Evolutionary conservation across 108 stramenopile genomes (phyloP).

Genomic region (Ochromonas danica): DNA sequence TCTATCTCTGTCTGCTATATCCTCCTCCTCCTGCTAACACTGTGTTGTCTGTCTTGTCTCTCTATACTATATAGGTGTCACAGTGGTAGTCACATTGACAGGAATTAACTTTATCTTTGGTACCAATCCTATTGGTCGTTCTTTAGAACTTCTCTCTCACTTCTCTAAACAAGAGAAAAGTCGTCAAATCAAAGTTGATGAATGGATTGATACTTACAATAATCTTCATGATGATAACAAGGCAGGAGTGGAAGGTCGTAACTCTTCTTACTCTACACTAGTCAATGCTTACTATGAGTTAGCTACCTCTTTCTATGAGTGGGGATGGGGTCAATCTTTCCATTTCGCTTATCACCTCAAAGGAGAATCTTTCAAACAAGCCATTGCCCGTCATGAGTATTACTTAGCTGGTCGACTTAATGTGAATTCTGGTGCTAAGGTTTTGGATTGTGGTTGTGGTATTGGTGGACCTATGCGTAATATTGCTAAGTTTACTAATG

Average conservation of each 20-base stretch:
- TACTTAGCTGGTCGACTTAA: constrained; percentile 56
- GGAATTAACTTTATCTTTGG: neutral
- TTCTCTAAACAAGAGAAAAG: constrained; percentile 28
- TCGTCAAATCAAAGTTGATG: constrained; percentile 45
- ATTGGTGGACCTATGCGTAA: constrained; percentile 59
- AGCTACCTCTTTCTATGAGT: constrained; percentile 60
- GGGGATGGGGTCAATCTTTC: constrained; percentile 59
- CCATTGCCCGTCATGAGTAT: constrained; percentile 58
- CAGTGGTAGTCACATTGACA: neutral
- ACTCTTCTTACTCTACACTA: constrained; percentile 41
- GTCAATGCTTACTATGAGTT: constrained; percentile 63
- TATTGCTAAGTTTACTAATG: constrained; percentile 55
- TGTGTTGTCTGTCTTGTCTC: too few species aligned
- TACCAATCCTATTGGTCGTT: constrained; percentile 20
- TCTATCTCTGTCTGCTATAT: too few species aligned
- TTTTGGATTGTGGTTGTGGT: constrained; percentile 58
- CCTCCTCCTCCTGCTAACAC: too few species aligned
- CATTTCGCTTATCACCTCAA: constrained; percentile 53
- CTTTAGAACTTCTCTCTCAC: neutral
- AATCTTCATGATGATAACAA: constrained; percentile 50
- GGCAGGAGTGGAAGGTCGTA: constrained; percentile 25
- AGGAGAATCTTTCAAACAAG: constrained; percentile 48
- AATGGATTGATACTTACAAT: constrained; percentile 56
- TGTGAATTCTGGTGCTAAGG: constrained; percentile 45
- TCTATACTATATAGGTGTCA: neutral